phyloP scores from a whole-genome alignment of 352 stramenopile species.

The Elongisporangium senticosum region DNA sequence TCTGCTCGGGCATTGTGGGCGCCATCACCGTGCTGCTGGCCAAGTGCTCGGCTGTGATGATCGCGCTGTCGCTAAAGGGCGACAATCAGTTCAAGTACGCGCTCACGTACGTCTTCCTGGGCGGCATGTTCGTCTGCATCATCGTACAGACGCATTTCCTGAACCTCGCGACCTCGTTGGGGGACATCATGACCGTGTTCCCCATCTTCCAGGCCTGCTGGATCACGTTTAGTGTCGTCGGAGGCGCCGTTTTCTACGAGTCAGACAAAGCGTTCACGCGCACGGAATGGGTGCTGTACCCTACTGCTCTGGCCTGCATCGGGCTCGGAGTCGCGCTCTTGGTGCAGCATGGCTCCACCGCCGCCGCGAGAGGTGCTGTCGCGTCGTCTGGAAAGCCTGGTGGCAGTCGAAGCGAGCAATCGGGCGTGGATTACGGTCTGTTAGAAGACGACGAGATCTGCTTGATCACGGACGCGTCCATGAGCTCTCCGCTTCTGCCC shows the following conservation, averaged over 20 bases:
- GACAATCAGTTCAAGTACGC: conserved; percentile 85
- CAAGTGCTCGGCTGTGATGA: conserved; percentile 85
- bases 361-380: background rate
- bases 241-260: conserved; percentile 82
- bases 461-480: conserved; percentile 55
- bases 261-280: conserved; percentile 50
- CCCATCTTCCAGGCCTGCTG: conserved; percentile 85
- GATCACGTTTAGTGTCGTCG: conserved; percentile 86
- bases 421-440: conserved; percentile 17
- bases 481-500: conserved; percentile 54
- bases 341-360: conserved; percentile 55
- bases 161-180: conserved; percentile 77
- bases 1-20: conserved; percentile 81
- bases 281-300: conserved; percentile 66
- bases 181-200: conserved; percentile 88
- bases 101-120: conserved; percentile 82
- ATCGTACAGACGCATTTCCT: conserved; percentile 85
- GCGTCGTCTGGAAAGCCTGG: conserved; percentile 7
- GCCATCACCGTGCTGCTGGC: conserved; percentile 80
- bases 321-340: conserved; percentile 59
- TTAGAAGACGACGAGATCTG: conserved; percentile 46
- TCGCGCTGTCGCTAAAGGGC: conserved; percentile 73
- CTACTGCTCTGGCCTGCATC: conserved; percentile 65
- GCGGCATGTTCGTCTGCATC: conserved; percentile 83
- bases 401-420: conserved; percentile 12